Evolutionary conservation across 2,329 filamentous ascomycete species (phyloP).

Genomic region (Geosmithia flava): DNA sequence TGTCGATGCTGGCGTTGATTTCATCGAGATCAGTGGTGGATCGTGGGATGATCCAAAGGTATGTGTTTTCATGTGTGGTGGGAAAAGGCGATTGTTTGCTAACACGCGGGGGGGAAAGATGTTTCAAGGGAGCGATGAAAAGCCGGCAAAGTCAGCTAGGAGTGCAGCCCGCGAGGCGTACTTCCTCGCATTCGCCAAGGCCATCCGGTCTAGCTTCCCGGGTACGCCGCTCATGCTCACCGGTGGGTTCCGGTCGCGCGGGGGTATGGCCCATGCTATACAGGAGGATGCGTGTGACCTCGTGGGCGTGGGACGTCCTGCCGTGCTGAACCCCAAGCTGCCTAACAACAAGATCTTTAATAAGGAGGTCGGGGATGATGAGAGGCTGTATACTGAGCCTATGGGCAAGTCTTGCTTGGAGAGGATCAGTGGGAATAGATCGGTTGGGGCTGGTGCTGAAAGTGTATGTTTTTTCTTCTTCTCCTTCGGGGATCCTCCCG

Average conservation of each 20-base stretch:
- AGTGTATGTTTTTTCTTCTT: neutral
- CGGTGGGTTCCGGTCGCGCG: conserved; percentile 45
- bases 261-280: conserved; percentile 27
- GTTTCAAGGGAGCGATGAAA: conserved; percentile 19
- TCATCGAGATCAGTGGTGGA: conserved; percentile 56
- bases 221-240: conserved; percentile 41
- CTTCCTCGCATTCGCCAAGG: conserved; percentile 53
- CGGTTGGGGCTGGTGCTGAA: conserved; percentile 1
- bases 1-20: conserved; percentile 41
- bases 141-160: neutral
- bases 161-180: conserved; percentile 42
- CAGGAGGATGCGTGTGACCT: conserved; percentile 24
- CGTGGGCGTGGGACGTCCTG: conserved; percentile 25
- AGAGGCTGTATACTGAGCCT: neutral
- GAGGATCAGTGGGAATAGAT: neutral
- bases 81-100: no score
- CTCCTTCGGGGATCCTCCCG: neutral
- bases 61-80: conserved; percentile 6
- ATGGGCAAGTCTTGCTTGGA: neutral
- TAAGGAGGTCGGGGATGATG: conserved; percentile 8
- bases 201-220: conserved; percentile 31
- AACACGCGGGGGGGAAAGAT: no score
- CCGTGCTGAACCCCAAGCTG: conserved; percentile 21
- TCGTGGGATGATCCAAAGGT: conserved; percentile 40
- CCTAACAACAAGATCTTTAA: conserved; percentile 23